A percentile compares a stretch with the other conserved stretches of the same genome.
Conservation (phyloP, 2,329 filamentous ascomycete genomes). For the Pseudocercospora vitis region DNA sequence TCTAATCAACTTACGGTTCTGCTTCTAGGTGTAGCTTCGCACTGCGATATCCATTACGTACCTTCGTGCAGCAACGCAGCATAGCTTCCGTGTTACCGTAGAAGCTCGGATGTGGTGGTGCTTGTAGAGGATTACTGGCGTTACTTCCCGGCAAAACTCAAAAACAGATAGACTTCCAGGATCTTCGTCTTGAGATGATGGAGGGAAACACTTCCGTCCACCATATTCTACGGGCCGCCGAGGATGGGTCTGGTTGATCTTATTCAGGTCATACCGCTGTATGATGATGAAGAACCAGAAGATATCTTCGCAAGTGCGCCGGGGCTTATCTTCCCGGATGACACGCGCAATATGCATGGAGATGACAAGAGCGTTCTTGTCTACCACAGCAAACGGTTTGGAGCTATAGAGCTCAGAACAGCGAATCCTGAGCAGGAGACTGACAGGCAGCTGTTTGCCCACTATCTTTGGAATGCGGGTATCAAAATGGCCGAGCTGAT, state of each 20-base stretch:
- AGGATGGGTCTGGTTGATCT: constrained; percentile 30
- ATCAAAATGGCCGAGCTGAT: constrained; percentile 49
- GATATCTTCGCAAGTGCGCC: constrained; percentile 58
- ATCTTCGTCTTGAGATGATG: neutral
- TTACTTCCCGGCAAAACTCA: neutral
- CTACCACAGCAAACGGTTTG: constrained; percentile 49
- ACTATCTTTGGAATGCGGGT: constrained; percentile 71
- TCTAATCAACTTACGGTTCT: no score
- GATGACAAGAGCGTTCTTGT: constrained; percentile 59
- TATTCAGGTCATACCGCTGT: constrained; percentile 29
- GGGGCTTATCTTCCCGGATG: constrained; percentile 66
- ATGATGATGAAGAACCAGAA: constrained; percentile 29
- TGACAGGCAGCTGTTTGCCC: constrained; percentile 64
- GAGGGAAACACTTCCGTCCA: neutral
- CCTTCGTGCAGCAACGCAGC: no score
- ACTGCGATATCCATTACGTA: neutral
- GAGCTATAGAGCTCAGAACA: constrained; percentile 43
- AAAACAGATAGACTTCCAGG: neutral
- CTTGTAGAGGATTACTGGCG: neutral
- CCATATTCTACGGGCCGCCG: neutral
- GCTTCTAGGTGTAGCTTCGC: neutral
- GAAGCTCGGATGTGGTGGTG: constrained; percentile 13
- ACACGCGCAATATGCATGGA: constrained; percentile 66
- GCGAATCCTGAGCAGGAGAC: constrained; percentile 53
- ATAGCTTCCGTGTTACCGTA: constrained; percentile 16